Base-by-base conservation (phyloP, 177 flowering plant species). In the Vitis hybrid region DNA sequence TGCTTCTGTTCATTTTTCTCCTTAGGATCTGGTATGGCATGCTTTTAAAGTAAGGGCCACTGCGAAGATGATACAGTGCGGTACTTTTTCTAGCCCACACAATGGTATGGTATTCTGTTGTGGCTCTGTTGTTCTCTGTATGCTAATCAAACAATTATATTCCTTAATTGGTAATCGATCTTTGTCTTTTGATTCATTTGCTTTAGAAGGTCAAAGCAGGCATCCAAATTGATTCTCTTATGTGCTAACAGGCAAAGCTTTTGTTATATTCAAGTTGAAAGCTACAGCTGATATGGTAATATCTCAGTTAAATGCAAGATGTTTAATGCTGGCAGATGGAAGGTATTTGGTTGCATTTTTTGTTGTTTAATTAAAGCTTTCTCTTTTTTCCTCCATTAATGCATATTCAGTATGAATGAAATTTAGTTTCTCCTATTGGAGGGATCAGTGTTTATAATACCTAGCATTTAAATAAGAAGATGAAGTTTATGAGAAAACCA, bases 181-280 rank as follows among this genome's bases (percentile, higher is more conserved):
- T 2, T 24, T 24, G 27, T 24, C 27, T 24, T 24, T 24, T 24
- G 27, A 24, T 24, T 24, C 27, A 24, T 2, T 24, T 24, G 27
- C 27, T 24, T 24, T 24, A 24, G 27, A 24, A 24, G 27, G 27
- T 24, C 27, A 24, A 24, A 24, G 27, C 56, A 50, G 8, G 1
- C 19, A 62, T 35, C 9, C 8, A n/a, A 14, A 49, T 46, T 66
- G 15, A 55, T 66, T 11, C 52, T 55, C 52, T 56, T 59, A 57
- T 62, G 2, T 66, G 32, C n/a, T 72, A 30, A 55, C 75, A 85
- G 89, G 89, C 32, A 70, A 79, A 75, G 89, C 89, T 54, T 68
- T 82, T 71, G 82, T 78, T 10, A 78, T 87, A 52, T 87, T 85
- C 70, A 70, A 85, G 62, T 66, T 82, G 56, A 75, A 63, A 71